Evolutionary conservation across 2,329 filamentous ascomycete species (phyloP).

Genomic region (Dendrostoma leiphaemia): DNA sequence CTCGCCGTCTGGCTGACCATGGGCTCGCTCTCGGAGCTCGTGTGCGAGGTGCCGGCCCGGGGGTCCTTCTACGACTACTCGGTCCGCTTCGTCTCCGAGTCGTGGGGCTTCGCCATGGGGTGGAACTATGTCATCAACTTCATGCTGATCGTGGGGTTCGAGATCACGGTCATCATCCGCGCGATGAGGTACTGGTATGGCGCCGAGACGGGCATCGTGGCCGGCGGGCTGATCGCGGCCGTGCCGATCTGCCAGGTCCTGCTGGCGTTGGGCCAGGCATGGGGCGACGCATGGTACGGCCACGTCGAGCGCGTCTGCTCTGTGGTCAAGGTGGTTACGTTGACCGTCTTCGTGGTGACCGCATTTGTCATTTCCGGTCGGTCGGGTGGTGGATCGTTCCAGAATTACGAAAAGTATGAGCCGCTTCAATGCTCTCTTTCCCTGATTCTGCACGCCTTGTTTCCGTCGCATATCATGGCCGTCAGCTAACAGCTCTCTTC

Average conservation of each 20-base stretch:
- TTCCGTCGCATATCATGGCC: too few relatives aligned
- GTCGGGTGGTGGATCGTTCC: conserved; percentile 20
- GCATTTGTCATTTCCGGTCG: conserved; percentile 51
- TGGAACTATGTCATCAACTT: conserved; percentile 39
- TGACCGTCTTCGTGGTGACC: conserved; percentile 55
- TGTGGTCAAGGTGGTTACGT: conserved; percentile 49
- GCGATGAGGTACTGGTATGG: conserved; percentile 29
- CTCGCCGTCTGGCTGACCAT: conserved; percentile 31
- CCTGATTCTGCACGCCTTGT: background rate
- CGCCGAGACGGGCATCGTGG: background rate
- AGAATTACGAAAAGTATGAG: conserved; percentile 13
- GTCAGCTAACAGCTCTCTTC: background rate
- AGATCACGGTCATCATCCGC: conserved; percentile 34
- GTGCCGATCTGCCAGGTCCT: conserved; percentile 32
- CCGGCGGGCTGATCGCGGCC: conserved; percentile 9
- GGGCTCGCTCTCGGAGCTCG: conserved; percentile 29
- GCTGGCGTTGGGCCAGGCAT: conserved; percentile 43
- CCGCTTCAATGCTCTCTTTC: background rate
- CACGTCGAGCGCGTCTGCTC: conserved; percentile 53
- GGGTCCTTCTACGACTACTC: conserved; percentile 40
- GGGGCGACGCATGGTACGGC: conserved; percentile 41
- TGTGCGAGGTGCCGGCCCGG: conserved; percentile 31
- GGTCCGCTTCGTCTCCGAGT: conserved; percentile 34
- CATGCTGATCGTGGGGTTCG: conserved; percentile 35
- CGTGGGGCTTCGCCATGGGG: conserved; percentile 39